Evolutionary conservation across 2,329 filamentous ascomycete species (phyloP).

Genomic region (Metarhizium robertsii): DNA sequence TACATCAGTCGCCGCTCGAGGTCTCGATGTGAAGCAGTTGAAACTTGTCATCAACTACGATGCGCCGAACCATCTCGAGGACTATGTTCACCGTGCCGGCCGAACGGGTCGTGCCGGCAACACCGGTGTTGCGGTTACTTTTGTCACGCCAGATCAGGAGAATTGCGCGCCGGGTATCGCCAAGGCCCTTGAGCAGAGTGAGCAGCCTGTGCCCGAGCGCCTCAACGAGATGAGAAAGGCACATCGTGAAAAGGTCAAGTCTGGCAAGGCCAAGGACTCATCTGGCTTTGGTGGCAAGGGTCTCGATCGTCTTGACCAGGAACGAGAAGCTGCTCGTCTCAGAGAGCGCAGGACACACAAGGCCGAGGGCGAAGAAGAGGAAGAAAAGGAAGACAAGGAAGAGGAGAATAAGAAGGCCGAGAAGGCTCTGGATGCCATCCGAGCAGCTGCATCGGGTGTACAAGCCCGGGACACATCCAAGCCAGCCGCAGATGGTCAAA

Average conservation of each 20-base stretch:
- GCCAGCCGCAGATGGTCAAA: conserved; percentile 22
- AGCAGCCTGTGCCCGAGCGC: conserved; percentile 67
- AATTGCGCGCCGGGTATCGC: conserved; percentile 81
- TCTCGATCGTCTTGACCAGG: conserved; percentile 81
- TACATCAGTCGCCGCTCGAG: conserved; percentile 90
- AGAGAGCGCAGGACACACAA: conserved; percentile 85
- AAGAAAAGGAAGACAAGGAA: conserved; percentile 74
- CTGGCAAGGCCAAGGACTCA: conserved; percentile 80
- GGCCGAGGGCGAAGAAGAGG: conserved; percentile 75
- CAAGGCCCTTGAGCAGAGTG: conserved; percentile 88
- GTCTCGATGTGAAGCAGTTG: conserved; percentile 89
- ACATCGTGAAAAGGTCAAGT: conserved; percentile 85
- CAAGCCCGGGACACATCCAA: conserved; percentile 42
- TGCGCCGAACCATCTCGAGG: conserved; percentile 86
- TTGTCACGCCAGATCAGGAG: conserved; percentile 85
- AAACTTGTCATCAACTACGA: conserved; percentile 96
- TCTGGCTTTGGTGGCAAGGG: conserved; percentile 94
- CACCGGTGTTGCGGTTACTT: conserved; percentile 88
- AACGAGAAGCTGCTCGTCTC: conserved; percentile 77
- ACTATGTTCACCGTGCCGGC: conserved; percentile 91
- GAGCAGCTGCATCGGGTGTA: conserved; percentile 50
- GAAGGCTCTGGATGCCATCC: conserved; percentile 56
- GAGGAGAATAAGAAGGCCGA: conserved; percentile 62
- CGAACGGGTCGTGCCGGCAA: conserved; percentile 92
- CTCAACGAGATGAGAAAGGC: conserved; percentile 57